Evolutionary conservation across 1,284 basidiomycete species (phyloP), one percentile per base, ranked within the genome.

Genomic region (Termitomyces sp.): DNA sequence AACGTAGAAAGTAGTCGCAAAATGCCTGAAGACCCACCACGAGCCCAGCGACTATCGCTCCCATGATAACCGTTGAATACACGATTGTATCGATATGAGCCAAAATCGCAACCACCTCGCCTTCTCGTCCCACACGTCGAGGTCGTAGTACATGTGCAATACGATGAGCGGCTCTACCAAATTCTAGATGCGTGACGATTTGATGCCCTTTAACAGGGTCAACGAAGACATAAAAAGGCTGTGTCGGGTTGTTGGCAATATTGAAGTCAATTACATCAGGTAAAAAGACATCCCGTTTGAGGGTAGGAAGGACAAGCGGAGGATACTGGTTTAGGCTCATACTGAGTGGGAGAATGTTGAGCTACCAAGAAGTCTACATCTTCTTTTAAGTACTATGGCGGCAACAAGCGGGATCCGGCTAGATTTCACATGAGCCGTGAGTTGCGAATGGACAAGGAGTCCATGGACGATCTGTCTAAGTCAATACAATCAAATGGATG

Each of bases 111-210:
- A 65, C 46, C 0, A 61, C 55, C 41, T 62, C 40, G 5, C 58
- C 56, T 16, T 63, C 57, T 14, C 21, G n/a, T 1, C 57, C 58
- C 1, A 37, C 13, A n/a, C 58, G 61, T 6, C 50, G 49, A 1
- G 62, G 61, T 9, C 60, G 54, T 13, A 62, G 26, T 18, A 47
- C 26, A 49, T 63, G 61, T 1, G 60, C 64, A 28, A 56, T 52
- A 16, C 64, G 56, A 49, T 65, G 59, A 1, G 58, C 57, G 7
- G 62, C 64, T 14, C 61, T 49, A 3, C 55, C 57, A 45, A 65
- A 65, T 43, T 65, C 64, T 7, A 62, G 50, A 24, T 60, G 58
- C 6, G 58, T 57, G 30, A 65, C 58, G 7, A 57, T 42, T 5
- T 46, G 52, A 13, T 53, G 28, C 14, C 47, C 47, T 13, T 52